These are phyloP conservation scores for Escovopsis weberi DNA, from an alignment of 2,329 filamentous ascomycete species.

Conservation along the genomic window DNA sequence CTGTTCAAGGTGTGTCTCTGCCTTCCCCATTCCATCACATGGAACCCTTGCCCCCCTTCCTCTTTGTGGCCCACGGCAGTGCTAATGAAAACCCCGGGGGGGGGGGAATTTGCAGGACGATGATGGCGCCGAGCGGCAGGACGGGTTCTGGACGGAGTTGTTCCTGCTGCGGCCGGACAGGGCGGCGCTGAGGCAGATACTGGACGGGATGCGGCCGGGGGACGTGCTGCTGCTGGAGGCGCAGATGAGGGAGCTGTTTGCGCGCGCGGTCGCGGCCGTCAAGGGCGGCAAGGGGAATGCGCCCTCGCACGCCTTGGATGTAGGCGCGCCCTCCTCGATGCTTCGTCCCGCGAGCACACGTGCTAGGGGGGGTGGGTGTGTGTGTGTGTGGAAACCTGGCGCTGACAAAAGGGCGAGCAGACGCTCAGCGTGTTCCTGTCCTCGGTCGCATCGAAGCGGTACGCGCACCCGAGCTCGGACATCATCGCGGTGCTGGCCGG, in stretches of 20 bases:
- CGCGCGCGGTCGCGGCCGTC: constrained; percentile 54
- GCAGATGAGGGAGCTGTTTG: constrained; percentile 67
- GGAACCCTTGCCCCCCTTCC: too few species aligned
- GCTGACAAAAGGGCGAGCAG: constrained; percentile 31
- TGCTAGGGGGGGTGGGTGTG: too few species aligned
- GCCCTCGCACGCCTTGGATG: constrained; percentile 73
- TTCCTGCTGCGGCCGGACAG: constrained; percentile 79
- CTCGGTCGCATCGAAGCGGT: constrained; percentile 72
- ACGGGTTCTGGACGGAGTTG: constrained; percentile 94
- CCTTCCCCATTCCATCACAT: too few species aligned
- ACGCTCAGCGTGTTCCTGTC: constrained; percentile 82
- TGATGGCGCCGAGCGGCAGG: constrained; percentile 54
- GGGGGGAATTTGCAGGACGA: too few species aligned
- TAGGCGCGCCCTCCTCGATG: constrained; percentile 31
- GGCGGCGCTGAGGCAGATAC: constrained; percentile 47
- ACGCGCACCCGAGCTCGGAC: constrained; percentile 89
- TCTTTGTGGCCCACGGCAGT: too few species aligned
- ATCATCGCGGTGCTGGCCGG: constrained; percentile 83
- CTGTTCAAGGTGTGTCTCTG: constrained; percentile 52
- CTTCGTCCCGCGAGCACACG: constrained; percentile 8
- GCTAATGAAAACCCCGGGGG: too few species aligned
- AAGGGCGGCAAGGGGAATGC: constrained; percentile 45
- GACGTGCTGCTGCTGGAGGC: constrained; percentile 64
- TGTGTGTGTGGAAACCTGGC: too few species aligned
- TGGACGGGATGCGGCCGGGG: constrained; percentile 57